Percentiles rank a stretch among this genome's conserved stretches.
phyloP scores from a whole-genome alignment of 1,284 basidiomycete species.

The Leccinum pachyderme region DNA sequence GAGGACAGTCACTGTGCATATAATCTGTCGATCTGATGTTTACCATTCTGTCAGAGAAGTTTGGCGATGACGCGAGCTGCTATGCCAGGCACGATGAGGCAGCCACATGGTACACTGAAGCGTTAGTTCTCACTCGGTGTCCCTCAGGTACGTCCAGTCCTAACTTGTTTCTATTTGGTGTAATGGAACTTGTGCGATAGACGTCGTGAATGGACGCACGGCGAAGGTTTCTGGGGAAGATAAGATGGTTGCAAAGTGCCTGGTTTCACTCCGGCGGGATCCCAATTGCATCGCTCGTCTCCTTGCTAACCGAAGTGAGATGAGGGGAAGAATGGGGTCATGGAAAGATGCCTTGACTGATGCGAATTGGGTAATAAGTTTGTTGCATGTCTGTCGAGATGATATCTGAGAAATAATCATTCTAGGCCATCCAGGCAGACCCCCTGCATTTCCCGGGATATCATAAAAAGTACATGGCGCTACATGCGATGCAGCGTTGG shows the following conservation, averaged over 20 bases:
- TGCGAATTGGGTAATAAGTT: constrained; percentile 4
- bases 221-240: no score
- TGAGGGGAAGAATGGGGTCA: background rate
- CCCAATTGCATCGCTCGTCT: constrained; percentile 1
- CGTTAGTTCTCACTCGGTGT: constrained; percentile 1
- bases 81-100: constrained; percentile 3
- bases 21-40: background rate
- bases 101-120: constrained; percentile 8
- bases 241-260: background rate
- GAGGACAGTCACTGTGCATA: background rate
- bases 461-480: constrained; percentile 2
- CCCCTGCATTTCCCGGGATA: constrained; percentile 7
- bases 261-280: background rate
- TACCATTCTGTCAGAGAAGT: background rate
- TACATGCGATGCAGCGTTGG: background rate
- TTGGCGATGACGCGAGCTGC: constrained; percentile 3
- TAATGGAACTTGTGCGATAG: background rate
- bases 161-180: no score
- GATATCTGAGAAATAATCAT: background rate
- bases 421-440: constrained; percentile 9
- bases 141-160: background rate
- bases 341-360: constrained; percentile 2
- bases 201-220: background rate
- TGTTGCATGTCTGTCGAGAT: background rate
- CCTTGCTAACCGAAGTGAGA: constrained; percentile 9